Conservation (phyloP, 2,329 filamentous ascomycete genomes). For the Fusarium ambrosium region DNA sequence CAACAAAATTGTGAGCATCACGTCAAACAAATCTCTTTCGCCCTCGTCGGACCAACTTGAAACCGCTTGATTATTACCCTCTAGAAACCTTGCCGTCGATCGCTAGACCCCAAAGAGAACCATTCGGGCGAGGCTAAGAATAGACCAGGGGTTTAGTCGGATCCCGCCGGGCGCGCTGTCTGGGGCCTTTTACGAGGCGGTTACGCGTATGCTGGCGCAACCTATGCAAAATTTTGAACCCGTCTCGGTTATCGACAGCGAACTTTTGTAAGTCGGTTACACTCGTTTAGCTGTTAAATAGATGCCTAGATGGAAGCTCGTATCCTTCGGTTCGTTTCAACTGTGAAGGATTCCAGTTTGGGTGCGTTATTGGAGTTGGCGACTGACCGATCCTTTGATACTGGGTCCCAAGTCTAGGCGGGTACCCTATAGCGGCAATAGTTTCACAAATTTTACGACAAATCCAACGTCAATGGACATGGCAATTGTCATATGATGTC, state of each 20-base stretch:
- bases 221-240: conserved; percentile 15
- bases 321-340: not conserved
- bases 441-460: not conserved
- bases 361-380: not conserved
- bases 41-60: not conserved
- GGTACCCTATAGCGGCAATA: not conserved
- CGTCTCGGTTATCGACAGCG: not conserved
- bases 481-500: not conserved
- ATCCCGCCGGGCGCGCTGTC: conserved; percentile 4
- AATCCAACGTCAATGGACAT: not conserved
- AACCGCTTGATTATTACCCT: conserved; percentile 14
- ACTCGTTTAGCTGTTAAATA: not conserved
- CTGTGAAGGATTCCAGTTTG: not conserved
- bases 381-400: not conserved
- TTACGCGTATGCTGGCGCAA: conserved; percentile 45
- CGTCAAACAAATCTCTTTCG: not conserved
- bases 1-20: not conserved
- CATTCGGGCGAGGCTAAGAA: conserved; percentile 36
- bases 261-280: not conserved
- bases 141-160: conserved; percentile 27
- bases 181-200: conserved; percentile 17
- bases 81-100: conserved; percentile 32
- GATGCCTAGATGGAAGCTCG: not conserved
- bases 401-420: not conserved
- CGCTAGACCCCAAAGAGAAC: conserved; percentile 34